phyloP scores from a whole-genome alignment of 345 rosid genomes.

The Eucalyptus sp. region DNA sequence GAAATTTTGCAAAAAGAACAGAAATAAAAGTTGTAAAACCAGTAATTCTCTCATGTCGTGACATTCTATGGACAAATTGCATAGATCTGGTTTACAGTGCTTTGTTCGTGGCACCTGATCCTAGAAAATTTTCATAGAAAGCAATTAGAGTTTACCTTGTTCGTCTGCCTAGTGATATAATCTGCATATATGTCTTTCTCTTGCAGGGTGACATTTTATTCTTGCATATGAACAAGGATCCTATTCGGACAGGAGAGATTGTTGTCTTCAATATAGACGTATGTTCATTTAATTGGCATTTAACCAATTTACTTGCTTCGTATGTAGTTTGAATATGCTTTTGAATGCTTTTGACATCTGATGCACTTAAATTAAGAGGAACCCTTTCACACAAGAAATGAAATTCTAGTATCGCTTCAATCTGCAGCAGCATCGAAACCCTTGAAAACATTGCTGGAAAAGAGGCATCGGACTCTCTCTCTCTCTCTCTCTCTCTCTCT shows the following conservation, averaged over 20 bases:
- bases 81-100: background rate
- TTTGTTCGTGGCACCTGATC: background rate
- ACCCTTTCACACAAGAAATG: background rate
- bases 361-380: background rate
- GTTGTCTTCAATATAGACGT: constrained; percentile 91
- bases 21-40: background rate
- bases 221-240: constrained; percentile 82
- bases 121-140: background rate
- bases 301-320: background rate
- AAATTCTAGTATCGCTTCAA: background rate
- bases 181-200: background rate
- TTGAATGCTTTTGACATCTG: background rate
- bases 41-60: background rate
- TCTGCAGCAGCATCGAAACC: background rate
- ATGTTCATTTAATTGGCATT: background rate
- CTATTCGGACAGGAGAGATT: constrained; percentile 93
- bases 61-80: background rate
- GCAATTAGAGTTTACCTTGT: background rate
- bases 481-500: background rate
- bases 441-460: background rate
- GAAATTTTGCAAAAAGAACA: background rate
- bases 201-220: constrained; percentile 95
- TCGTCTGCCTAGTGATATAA: background rate
- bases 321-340: background rate
- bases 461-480: background rate